Conservation (phyloP, 345 rosid genomes). For the Nephelium lappaceum region DNA sequence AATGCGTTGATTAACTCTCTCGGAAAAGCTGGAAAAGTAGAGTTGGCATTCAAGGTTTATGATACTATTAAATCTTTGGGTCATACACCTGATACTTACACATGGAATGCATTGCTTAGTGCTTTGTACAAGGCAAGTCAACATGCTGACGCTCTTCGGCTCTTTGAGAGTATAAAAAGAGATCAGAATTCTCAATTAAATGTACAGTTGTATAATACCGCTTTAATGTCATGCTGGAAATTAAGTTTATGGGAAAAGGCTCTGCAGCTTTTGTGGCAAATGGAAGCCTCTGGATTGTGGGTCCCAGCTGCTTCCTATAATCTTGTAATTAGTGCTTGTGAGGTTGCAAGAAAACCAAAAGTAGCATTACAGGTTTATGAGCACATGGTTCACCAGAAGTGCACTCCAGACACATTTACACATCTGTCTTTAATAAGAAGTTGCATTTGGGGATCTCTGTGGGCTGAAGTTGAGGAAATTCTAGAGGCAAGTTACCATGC, state of each 20-base stretch:
- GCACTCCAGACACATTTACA: conserved; percentile 67
- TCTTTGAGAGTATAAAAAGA: conserved; percentile 58
- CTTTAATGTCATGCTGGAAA: conserved; percentile 73
- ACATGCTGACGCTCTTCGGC: conserved; percentile 57
- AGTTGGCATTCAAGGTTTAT: conserved; percentile 62
- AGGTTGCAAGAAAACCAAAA: conserved; percentile 66
- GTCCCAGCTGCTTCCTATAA: conserved; percentile 63
- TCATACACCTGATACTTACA: conserved; percentile 67
- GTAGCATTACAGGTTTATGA: conserved; percentile 72
- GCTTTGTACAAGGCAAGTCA: conserved; percentile 63
- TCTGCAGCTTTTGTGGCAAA: conserved; percentile 72
- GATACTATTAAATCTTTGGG: conserved; percentile 49
- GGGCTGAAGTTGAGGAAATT: conserved; percentile 67
- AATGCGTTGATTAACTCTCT: conserved; percentile 70
- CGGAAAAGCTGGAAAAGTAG: conserved; percentile 65
- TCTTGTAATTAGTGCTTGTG: conserved; percentile 69
- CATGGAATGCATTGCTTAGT: conserved; percentile 72
- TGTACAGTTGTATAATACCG: conserved; percentile 60
- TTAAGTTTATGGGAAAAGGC: conserved; percentile 79
- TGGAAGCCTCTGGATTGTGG: conserved; percentile 57
- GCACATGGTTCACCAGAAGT: conserved; percentile 60
- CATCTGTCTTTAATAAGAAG: conserved; percentile 63
- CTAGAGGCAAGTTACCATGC: conserved; percentile 44
- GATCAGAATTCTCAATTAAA: conserved; percentile 41
- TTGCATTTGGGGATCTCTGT: conserved; percentile 83